A percentile compares a stretch with the other conserved stretches of the same genome.
Evolutionary conservation across 768 basidiomycete genomes (phyloP).

Genomic region (Termitomyces bulborhizus): DNA sequence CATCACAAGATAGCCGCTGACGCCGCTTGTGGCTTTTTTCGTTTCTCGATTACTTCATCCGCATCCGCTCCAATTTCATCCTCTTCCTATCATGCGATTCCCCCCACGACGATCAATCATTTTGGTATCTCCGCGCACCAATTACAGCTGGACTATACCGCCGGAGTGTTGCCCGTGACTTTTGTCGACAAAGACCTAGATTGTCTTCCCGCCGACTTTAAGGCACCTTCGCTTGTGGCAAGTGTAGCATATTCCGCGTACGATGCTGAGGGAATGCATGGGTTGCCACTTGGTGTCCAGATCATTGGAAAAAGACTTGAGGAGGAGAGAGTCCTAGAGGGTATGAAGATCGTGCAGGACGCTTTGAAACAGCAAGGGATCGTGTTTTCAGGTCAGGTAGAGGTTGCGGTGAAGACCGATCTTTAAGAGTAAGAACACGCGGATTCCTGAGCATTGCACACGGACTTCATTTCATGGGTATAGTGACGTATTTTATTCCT

Average conservation of each 20-base stretch:
- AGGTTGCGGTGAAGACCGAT: background rate
- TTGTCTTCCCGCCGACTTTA: conserved; percentile 27
- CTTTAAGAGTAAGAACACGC: background rate
- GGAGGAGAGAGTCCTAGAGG: conserved; percentile 69
- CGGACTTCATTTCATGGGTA: background rate
- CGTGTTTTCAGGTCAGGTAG: conserved; percentile 12
- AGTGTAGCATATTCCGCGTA: conserved; percentile 39
- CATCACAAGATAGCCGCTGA: conserved; percentile 9
- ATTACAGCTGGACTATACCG: conserved; percentile 45
- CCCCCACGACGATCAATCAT: background rate
- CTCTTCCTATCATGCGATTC: background rate
- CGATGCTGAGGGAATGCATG: conserved; percentile 57
- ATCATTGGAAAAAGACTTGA: conserved; percentile 55
- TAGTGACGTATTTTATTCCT: conserved; percentile 7
- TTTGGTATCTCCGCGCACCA: background rate
- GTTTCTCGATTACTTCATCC: background rate
- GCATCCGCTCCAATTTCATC: background rate
- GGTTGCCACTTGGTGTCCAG: conserved; percentile 64
- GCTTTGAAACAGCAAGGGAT: conserved; percentile 26
- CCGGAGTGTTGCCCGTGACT: conserved; percentile 57
- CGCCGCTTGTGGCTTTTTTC: background rate
- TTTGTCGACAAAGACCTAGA: conserved; percentile 37
- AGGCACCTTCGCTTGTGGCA: conserved; percentile 13
- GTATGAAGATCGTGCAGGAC: conserved; percentile 51
- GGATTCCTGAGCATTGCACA: background rate